phyloP scores from a whole-genome alignment of 2,329 filamentous ascomycete genomes.

The Hymenoscyphus salicellus region DNA sequence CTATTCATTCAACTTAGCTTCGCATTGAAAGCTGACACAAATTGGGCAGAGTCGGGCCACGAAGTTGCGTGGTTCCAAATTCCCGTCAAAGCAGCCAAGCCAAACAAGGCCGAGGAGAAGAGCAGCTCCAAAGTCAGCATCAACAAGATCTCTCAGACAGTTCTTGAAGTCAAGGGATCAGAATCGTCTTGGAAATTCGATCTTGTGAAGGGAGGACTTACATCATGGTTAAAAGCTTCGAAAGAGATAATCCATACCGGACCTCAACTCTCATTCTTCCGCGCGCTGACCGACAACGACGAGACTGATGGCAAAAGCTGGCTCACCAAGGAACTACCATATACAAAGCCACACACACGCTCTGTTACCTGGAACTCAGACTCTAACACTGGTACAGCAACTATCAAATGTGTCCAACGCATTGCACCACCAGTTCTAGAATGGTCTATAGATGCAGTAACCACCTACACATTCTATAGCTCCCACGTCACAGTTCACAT shows the following conservation, averaged over 20 bases:
- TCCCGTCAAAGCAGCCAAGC: conserved; percentile 36
- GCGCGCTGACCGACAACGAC: conserved; percentile 65
- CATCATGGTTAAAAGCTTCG: conserved; percentile 10
- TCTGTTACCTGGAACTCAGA: conserved; percentile 37
- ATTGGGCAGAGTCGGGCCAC: conserved; percentile 52
- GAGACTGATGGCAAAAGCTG: conserved; percentile 5
- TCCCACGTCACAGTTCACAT: conserved; percentile 48
- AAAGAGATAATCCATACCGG: conserved; percentile 31
- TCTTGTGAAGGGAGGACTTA: conserved; percentile 22
- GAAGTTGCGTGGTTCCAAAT: conserved; percentile 55
- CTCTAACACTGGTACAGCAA: conserved; percentile 39
- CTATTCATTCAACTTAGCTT: conserved; percentile 48
- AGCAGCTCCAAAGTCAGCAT: conserved; percentile 20
- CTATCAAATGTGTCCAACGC: conserved; percentile 41
- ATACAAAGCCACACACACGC: conserved; percentile 46
- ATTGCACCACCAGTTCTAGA: conserved; percentile 58
- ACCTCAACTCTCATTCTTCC: conserved; percentile 55
- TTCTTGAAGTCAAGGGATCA: conserved; percentile 33
- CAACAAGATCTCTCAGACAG: conserved; percentile 25
- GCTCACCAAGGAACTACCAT: conserved; percentile 38
- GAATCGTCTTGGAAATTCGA: conserved; percentile 46
- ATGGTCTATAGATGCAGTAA: conserved; percentile 53
- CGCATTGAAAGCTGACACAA: conserved; percentile 41
- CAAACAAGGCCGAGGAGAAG: conserved; percentile 14
- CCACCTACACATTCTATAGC: conserved; percentile 51